Conservation (phyloP, 163 green algal species). For the Scenedesmus sp. region DNA sequence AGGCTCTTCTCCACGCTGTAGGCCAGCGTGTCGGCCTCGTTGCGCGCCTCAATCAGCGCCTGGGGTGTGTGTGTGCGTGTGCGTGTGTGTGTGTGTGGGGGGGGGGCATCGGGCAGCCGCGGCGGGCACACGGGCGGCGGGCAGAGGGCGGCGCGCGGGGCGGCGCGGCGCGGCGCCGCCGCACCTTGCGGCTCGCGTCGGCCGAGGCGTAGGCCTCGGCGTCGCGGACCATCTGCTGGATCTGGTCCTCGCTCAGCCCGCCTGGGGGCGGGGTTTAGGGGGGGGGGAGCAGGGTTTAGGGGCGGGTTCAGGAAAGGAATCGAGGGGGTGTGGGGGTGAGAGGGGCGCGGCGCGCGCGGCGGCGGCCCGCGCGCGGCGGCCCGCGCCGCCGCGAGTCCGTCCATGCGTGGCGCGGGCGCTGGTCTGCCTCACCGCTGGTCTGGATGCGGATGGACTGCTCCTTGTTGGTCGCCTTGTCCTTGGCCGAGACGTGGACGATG, state of each 20-base stretch:
- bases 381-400: no score
- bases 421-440: constrained; percentile 44
- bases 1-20: constrained; percentile 94
- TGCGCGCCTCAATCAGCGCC: constrained; percentile 91
- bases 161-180: no score
- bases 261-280: constrained; percentile 67
- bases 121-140: no score
- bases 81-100: no score
- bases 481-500: constrained; percentile 92
- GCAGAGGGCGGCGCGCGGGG: no score
- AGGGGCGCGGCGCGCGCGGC: no score
- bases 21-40: constrained; percentile 93
- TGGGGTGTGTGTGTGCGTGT: no score
- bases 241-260: constrained; percentile 92
- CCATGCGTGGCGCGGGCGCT: not conserved
- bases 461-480: constrained; percentile 97
- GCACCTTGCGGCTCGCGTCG: constrained; percentile 94
- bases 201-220: constrained; percentile 82
- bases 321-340: no score
- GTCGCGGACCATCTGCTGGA: constrained; percentile 97
- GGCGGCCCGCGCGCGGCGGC: no score
- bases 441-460: constrained; percentile 98
- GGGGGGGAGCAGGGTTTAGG: not conserved
- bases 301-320: no score
- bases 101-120: no score